These are phyloP conservation scores for Candida pseudocylindracea DNA, from an alignment of 1,139 yeast species.

Conservation along the genomic window DNA sequence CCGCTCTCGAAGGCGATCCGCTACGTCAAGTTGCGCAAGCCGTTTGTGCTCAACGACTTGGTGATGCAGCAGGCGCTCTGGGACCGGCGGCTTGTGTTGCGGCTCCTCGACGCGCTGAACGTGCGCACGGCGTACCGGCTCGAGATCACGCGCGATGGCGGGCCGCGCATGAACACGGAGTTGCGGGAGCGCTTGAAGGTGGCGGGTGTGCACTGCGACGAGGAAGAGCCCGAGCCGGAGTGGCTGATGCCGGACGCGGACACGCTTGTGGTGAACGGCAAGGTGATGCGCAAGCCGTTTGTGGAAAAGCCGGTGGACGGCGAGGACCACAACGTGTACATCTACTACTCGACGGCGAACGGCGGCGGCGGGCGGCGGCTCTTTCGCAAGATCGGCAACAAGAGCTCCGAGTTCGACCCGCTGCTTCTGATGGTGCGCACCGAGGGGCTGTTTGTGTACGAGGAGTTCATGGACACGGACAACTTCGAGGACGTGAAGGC, in stretches of 20 bases:
- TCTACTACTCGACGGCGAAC: conserved; percentile 66
- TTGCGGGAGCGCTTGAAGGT: conserved; percentile 23
- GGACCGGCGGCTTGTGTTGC: conserved; percentile 84
- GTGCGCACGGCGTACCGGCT: conserved; percentile 82
- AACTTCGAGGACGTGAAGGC: conserved; percentile 98
- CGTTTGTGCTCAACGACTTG: conserved; percentile 74
- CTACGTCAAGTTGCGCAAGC: conserved; percentile 76
- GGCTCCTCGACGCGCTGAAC: conserved; percentile 55
- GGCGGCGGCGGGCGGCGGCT: conserved; percentile 97
- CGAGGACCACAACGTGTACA: conserved; percentile 91
- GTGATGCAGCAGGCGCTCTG: conserved; percentile 82
- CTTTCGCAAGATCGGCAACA: conserved; percentile 92
- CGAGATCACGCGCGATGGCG: conserved; percentile 90
- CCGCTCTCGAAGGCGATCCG: conserved; percentile 90
- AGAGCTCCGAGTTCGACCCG: conserved; percentile 91
- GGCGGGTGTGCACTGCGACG: conserved; percentile 15
- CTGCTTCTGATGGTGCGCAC: conserved; percentile 52
- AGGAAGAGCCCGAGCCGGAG: conserved; percentile 47
- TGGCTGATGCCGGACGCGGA: conserved; percentile 89
- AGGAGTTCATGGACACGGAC: conserved; percentile 92
- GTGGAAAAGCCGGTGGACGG: conserved; percentile 99
- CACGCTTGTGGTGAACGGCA: conserved; percentile 60
- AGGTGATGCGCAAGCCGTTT: conserved; percentile 61
- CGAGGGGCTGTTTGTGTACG: conserved; percentile 83
- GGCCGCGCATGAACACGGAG: conserved; percentile 56